Base-by-base conservation (phyloP, 805 yeast species). In the Osmozyma mogii region DNA sequence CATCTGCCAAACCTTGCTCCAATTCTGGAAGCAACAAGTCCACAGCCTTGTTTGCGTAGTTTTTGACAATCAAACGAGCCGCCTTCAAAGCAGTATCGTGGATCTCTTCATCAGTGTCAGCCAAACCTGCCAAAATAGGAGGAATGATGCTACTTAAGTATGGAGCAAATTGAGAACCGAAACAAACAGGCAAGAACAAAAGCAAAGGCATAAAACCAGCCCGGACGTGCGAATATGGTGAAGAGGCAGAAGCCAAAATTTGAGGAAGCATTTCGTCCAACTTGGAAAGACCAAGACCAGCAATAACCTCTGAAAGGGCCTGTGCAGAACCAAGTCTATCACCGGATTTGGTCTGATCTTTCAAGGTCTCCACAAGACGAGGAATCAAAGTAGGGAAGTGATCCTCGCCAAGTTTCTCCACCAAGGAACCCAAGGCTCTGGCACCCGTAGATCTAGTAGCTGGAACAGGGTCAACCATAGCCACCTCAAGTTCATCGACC, bases 401-500 rank as follows among this genome's bases (percentile, higher is more conserved):
- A 27, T 84, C 95, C 58, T 92, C 99, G 32, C 99, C 99, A 23
- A 92, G 67, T 52, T 88, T 89, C 54, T 92, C 97, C 27, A 94
- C 96, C 38, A 92, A 67, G 0, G 96, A 85, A 43, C 99, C 99
- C 29, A 92, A 62, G 0, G 98, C 98, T 58, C 96, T 77, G 13
- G 96, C 88, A 15, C 97, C 97, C 13, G 96, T 92, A 1, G 97
- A 94, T 53, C 97, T 76, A 0, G 99, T 92, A 24, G 78, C 84
- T 18, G 97, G 95, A 30, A 92, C 98, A 1, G 98, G 98, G 45
- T 92, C 99, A 29, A 94, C 96, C 95, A 92, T 89, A 5, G 97
- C 94, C 24, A 72, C 67, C 54, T 92, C 95, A 36, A 92, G 71
- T 44, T 87, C 96, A 8, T 75, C 68, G 25, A 89, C 79, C 43